Conservation (phyloP, 805 yeast species). For the Sungouiella thailandica region DNA sequence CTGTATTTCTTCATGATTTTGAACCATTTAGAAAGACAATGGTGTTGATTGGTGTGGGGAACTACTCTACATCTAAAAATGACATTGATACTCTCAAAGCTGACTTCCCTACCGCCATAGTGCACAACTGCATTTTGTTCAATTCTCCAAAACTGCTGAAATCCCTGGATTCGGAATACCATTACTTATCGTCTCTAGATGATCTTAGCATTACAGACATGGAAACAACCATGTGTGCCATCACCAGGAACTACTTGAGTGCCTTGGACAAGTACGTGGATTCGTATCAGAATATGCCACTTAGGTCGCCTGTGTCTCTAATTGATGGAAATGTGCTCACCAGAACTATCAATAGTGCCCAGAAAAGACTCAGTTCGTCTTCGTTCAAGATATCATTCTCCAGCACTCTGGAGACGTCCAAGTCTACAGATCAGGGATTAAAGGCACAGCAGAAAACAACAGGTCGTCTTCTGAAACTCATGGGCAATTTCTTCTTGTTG, state of each 20-base stretch:
- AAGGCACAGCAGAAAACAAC: conserved; percentile 43
- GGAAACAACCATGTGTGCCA: conserved; percentile 70
- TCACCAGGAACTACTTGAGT: conserved; percentile 58
- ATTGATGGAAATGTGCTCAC: conserved; percentile 44
- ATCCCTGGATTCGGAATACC: conserved; percentile 3
- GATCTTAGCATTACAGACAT: conserved; percentile 22
- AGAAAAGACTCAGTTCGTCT: conserved; percentile 38
- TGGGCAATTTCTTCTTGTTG: conserved; percentile 71
- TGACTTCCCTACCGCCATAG: conserved; percentile 47
- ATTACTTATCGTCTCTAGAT: conserved; percentile 25
- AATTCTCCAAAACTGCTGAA: conserved; percentile 23
- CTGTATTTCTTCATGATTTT: conserved; percentile 72
- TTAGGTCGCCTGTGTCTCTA: conserved; percentile 74
- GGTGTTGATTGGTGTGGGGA: conserved; percentile 46
- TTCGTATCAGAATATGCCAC: conserved; percentile 71
- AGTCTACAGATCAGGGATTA: conserved; percentile 22
- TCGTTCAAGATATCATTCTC: conserved; percentile 31
- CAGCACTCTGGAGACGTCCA: conserved; percentile 4
- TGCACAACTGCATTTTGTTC: conserved; percentile 53
- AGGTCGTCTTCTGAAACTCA: conserved; percentile 71
- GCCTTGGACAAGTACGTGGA: conserved; percentile 66
- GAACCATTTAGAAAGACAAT: conserved; percentile 85
- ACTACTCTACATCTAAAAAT: conserved; percentile 15
- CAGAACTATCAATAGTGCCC: conserved; percentile 36
- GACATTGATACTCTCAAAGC: conserved; percentile 30